Percentiles rank a stretch among this genome's conserved stretches.
Conservation (phyloP, 2,329 filamentous ascomycete species). For the Calonectria ilicicola region DNA sequence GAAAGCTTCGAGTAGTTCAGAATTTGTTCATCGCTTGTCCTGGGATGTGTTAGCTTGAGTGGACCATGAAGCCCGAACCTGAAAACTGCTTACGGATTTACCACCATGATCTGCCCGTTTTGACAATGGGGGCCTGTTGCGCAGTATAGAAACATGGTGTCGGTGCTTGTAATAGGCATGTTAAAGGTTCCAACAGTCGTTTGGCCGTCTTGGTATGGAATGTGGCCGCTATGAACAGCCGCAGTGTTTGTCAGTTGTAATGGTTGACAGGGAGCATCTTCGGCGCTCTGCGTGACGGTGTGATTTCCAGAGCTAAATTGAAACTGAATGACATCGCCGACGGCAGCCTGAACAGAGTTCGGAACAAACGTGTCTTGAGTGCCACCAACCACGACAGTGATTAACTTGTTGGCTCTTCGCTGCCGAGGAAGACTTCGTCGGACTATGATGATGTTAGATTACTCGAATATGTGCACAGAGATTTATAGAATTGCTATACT, state of each 20-base stretch:
- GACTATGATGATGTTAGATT: slow-evolving; percentile 13
- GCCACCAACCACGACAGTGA: slow-evolving; percentile 53
- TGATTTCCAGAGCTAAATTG: slow-evolving; percentile 58
- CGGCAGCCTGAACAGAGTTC: slow-evolving; percentile 48
- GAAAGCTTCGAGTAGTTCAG: slow-evolving; percentile 35
- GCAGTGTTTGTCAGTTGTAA: slow-evolving; percentile 47
- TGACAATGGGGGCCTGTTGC: slow-evolving; percentile 62
- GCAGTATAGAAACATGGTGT: slow-evolving; percentile 64
- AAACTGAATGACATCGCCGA: slow-evolving; percentile 56
- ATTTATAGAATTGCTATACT: background rate
- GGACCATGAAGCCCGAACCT: background rate
- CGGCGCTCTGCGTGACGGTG: slow-evolving; percentile 55
- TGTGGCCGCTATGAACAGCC: slow-evolving; percentile 55
- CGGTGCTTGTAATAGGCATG: slow-evolving; percentile 56
- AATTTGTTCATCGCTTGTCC: slow-evolving; percentile 33
- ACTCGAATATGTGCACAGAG: background rate
- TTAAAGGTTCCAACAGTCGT: slow-evolving; percentile 58
- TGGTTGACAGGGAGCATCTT: slow-evolving; percentile 51
- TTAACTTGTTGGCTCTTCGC: slow-evolving; percentile 33
- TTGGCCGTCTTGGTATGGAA: slow-evolving; percentile 51
- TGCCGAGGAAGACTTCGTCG: slow-evolving; percentile 19
- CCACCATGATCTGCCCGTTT: slow-evolving; percentile 61
- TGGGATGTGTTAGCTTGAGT: background rate
- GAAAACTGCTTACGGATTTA: slow-evolving; percentile 56
- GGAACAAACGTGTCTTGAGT: slow-evolving; percentile 52